Conservation (phyloP, 2,329 filamentous ascomycete species). For the Pseudogymnoascus sp. region DNA sequence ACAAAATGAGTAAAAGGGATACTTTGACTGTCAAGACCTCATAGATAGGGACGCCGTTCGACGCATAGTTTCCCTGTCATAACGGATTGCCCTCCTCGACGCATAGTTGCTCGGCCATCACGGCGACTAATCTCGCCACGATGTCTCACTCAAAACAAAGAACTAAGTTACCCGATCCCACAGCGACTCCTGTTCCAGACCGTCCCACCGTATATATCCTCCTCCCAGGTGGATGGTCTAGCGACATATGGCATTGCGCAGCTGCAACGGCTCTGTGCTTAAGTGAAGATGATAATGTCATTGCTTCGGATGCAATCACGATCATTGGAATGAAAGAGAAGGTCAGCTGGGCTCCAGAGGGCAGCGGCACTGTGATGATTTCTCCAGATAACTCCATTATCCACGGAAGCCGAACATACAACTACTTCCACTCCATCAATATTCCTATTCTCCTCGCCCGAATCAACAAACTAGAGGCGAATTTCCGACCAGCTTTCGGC, state of each 20-base stretch:
- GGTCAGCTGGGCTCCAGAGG: not conserved
- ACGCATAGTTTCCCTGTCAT: not conserved
- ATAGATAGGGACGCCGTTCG: not conserved
- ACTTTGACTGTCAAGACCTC: not conserved
- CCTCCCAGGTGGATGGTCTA: not conserved
- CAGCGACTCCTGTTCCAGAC: not conserved
- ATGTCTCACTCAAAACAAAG: not conserved
- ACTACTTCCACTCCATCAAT: not conserved
- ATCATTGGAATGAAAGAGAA: conserved; percentile 3
- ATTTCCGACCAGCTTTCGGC: not conserved
- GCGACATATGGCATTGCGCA: conserved; percentile 1
- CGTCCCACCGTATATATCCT: not conserved
- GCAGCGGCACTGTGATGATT: not conserved
- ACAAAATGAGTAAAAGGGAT: not conserved
- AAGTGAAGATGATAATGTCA: not conserved
- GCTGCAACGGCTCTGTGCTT: not conserved
- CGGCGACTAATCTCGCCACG: not conserved
- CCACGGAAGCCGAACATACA: not conserved
- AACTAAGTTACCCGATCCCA: not conserved
- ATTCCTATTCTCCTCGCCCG: not conserved
- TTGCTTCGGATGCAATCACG: not conserved
- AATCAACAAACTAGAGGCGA: not conserved
- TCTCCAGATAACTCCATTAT: not conserved
- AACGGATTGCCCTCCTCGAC: not conserved
- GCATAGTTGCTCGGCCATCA: not conserved